Percentiles rank a stretch among this genome's conserved stretches.
Conservation (phyloP, 345 rosid species). For the Capsella bursapastoris region DNA sequence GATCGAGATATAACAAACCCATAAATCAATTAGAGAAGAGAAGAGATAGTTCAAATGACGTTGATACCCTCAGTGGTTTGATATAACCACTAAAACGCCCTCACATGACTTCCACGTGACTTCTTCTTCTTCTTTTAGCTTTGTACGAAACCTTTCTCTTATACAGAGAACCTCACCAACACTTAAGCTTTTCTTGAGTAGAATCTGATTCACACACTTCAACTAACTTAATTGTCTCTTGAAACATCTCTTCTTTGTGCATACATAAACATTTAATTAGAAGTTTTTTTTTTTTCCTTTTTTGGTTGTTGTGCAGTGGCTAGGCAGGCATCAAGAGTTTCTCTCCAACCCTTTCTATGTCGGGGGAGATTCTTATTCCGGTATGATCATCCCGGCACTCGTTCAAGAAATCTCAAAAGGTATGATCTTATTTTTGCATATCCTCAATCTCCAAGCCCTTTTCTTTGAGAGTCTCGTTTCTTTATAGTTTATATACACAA, state of each 20-base stretch:
- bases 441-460: neutral
- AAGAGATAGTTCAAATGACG: too few relatives aligned
- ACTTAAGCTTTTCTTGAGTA: too few relatives aligned
- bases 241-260: constrained; percentile 14
- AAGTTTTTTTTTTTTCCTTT: neutral
- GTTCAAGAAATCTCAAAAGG: constrained; percentile 51
- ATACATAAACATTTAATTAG: neutral
- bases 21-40: too few relatives aligned
- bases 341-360: constrained; percentile 57
- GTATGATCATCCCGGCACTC: constrained; percentile 57
- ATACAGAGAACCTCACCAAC: too few relatives aligned
- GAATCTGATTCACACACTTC: too few relatives aligned
- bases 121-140: too few relatives aligned
- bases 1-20: too few relatives aligned
- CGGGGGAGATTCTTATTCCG: constrained; percentile 74
- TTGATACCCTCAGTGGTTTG: too few relatives aligned
- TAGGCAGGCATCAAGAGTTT: constrained; percentile 61
- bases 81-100: too few relatives aligned
- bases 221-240: constrained; percentile 35
- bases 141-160: too few relatives aligned
- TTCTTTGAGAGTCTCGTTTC: neutral
- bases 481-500: neutral
- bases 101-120: too few relatives aligned
- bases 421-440: neutral
- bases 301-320: constrained; percentile 55